Conservation (phyloP, 331 rosid genomes). For the Prunus yedoensis region DNA sequence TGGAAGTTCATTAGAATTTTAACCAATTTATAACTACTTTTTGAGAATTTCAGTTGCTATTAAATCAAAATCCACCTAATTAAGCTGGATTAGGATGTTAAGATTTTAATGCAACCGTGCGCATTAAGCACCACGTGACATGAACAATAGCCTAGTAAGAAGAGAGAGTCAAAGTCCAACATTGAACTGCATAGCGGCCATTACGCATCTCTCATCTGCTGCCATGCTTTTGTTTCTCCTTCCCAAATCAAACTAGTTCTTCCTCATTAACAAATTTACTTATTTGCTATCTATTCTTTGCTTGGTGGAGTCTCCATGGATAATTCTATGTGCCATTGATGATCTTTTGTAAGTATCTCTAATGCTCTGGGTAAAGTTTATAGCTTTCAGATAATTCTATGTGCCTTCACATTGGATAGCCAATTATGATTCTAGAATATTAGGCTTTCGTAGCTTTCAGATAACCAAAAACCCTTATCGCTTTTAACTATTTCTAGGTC, state of each 20-base stretch:
- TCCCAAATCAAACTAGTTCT: neutral
- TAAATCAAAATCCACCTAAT: neutral
- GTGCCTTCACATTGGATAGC: neutral
- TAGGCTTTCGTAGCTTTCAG: too few species aligned
- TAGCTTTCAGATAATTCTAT: neutral
- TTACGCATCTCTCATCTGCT: constrained; percentile 7
- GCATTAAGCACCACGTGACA: neutral
- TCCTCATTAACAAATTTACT: neutral
- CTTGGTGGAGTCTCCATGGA: neutral
- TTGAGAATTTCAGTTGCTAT: neutral
- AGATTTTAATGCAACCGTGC: neutral
- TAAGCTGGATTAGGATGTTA: neutral
- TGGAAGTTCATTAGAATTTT: neutral
- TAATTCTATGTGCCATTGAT: neutral
- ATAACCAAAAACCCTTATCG: too few species aligned
- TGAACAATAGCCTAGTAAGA: neutral
- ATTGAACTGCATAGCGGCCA: neutral
- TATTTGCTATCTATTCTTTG: neutral
- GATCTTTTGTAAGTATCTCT: constrained; percentile 4
- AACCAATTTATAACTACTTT: neutral
- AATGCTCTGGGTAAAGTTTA: neutral
- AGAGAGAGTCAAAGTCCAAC: neutral
- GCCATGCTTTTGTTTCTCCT: neutral
- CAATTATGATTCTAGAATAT: too few species aligned
- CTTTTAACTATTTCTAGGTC: too few species aligned